These are phyloP conservation scores for Chlorella sp. DNA, from an alignment of 139 green algal genomes.

Conservation along the genomic window DNA sequence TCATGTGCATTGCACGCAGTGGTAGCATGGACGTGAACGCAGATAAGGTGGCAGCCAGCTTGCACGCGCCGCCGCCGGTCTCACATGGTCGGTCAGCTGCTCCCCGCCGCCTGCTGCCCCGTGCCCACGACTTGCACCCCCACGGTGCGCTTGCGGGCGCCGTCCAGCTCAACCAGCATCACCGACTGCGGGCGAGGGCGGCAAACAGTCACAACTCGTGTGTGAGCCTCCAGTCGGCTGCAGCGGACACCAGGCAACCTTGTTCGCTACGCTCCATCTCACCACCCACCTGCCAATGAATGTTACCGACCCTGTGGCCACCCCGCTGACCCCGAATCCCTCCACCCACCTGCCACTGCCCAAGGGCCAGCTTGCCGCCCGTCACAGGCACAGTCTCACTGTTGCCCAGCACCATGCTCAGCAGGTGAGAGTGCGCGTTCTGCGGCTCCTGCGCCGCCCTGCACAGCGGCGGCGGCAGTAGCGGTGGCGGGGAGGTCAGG, in stretches of 20 bases:
- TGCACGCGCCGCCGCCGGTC: too few species aligned
- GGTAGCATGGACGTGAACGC: too few species aligned
- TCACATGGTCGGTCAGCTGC: neutral
- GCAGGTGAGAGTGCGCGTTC: constrained; percentile 84
- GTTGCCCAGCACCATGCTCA: constrained; percentile 62
- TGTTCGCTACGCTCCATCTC: neutral
- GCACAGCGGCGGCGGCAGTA: neutral
- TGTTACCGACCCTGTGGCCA: neutral
- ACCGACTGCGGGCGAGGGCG: constrained; percentile 55
- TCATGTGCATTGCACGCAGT: too few species aligned
- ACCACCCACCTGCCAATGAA: neutral
- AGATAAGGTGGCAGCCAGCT: too few species aligned
- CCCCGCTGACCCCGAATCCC: neutral
- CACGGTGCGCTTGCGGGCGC: constrained; percentile 68
- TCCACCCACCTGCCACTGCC: constrained; percentile 69
- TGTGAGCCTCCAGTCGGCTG: neutral
- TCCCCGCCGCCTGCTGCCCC: neutral
- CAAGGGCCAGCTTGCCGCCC: constrained; percentile 65
- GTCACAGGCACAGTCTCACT: constrained; percentile 53
- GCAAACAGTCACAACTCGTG: neutral
- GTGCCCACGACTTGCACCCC: constrained; percentile 74
- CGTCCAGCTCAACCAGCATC: constrained; percentile 87
- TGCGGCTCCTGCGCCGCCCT: constrained; percentile 70
- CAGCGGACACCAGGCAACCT: neutral
- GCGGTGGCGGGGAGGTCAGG: neutral